Conservation (phyloP, 73 alveolate species). For the Symbiodinium pilosum region DNA sequence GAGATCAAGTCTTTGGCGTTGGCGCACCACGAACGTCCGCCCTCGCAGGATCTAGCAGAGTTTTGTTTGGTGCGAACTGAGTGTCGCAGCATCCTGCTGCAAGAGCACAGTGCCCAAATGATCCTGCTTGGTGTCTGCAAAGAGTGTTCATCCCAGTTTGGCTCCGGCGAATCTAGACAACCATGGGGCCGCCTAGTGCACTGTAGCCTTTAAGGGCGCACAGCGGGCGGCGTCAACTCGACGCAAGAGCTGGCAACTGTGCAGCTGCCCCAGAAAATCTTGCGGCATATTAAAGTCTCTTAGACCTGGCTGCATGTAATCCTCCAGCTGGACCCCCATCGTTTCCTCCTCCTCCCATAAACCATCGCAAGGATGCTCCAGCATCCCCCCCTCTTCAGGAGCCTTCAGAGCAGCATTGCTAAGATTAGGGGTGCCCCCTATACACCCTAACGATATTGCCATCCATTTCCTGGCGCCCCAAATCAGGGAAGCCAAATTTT, state of each 20-base stretch:
- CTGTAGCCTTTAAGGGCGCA: not conserved
- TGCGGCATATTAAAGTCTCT: no score
- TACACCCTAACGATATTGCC: no score
- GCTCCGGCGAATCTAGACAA: not conserved
- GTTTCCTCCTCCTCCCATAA: not conserved
- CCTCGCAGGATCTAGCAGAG: not conserved
- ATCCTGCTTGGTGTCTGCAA: no score
- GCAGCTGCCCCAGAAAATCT: not conserved
- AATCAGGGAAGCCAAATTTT: no score
- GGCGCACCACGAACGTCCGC: slow-evolving; percentile 49
- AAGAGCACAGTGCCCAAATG: no score
- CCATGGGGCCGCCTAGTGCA: not conserved
- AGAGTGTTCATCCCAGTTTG: not conserved
- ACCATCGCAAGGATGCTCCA: not conserved
- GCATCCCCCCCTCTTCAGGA: not conserved
- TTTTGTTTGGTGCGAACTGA: no score
- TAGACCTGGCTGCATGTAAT: no score
- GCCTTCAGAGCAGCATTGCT: no score
- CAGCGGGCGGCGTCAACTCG: not conserved
- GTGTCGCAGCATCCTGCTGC: no score
- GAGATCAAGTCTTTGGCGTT: slow-evolving; percentile 69
- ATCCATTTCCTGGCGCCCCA: no score
- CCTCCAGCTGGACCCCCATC: no score
- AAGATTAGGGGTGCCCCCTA: no score
- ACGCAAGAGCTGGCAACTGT: not conserved